Evolutionary conservation across 179 eudicot genomes (phyloP).

Genomic region (Gypsophila paniculata): DNA sequence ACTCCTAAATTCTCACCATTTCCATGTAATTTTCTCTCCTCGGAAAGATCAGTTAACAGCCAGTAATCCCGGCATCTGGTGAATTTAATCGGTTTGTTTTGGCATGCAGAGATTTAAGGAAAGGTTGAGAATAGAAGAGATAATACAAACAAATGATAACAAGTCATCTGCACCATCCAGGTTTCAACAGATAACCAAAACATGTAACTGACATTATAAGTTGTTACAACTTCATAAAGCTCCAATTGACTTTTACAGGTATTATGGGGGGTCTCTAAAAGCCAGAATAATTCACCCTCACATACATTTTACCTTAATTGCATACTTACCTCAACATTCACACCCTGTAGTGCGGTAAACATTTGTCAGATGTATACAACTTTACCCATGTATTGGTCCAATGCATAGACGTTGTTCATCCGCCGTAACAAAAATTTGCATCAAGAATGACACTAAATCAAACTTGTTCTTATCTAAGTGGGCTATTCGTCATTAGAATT

Average conservation of each 20-base stretch:
- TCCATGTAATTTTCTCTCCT: neutral
- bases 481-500: too few species aligned
- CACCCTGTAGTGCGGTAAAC: neutral
- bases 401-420: neutral
- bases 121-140: neutral
- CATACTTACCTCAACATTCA: too few species aligned
- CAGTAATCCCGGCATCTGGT: neutral
- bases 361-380: neutral
- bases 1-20: neutral
- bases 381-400: neutral
- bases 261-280: neutral
- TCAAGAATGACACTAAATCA: neutral
- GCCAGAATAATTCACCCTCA: neutral
- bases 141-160: neutral
- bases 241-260: conserved; percentile 9
- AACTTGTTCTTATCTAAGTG: too few species aligned
- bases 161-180: neutral
- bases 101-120: neutral
- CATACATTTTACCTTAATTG: too few species aligned
- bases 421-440: too few species aligned
- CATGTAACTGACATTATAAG: conserved; percentile 18
- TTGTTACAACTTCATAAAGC: conserved; percentile 21
- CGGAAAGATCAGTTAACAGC: neutral
- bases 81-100: conserved; percentile 5
- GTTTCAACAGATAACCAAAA: conserved; percentile 11